Evolutionary conservation across 345 rosid species (phyloP).

Genomic region (Cochlearia excelsa): DNA sequence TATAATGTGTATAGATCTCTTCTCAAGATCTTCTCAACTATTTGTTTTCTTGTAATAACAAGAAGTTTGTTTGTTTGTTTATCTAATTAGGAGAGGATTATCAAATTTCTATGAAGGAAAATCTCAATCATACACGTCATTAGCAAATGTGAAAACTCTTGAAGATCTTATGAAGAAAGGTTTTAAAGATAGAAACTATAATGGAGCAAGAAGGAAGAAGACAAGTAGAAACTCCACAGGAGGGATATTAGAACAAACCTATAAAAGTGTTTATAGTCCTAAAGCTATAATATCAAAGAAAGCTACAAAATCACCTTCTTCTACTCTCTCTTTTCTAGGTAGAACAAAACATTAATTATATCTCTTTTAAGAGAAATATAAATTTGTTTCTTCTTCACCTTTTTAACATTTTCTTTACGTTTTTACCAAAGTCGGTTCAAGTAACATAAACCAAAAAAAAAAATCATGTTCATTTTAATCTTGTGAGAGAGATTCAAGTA

Average conservation of each 20-base stretch:
- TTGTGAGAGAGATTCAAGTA: slow-evolving; percentile 4
- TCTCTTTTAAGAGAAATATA: not conserved
- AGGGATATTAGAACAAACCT: slow-evolving; percentile 43
- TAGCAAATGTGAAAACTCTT: slow-evolving; percentile 52
- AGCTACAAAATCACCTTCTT: slow-evolving; percentile 38
- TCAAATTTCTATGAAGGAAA: slow-evolving; percentile 75
- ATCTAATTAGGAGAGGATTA: slow-evolving; percentile 52
- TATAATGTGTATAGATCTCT: slow-evolving; percentile 2
- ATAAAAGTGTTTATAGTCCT: slow-evolving; percentile 39
- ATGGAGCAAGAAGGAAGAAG: slow-evolving; percentile 24
- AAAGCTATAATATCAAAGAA: slow-evolving; percentile 61
- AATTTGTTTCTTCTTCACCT: slow-evolving; percentile 6
- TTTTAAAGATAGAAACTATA: slow-evolving; percentile 16
- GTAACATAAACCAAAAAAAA: slow-evolving; percentile 12
- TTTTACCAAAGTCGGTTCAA: slow-evolving; percentile 31
- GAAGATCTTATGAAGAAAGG: slow-evolving; percentile 63
- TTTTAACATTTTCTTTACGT: slow-evolving; percentile 15
- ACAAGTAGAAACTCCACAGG: slow-evolving; percentile 47
- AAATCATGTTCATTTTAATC: not conserved
- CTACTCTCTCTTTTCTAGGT: slow-evolving; percentile 41
- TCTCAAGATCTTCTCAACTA: not conserved
- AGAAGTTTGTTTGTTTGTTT: not conserved
- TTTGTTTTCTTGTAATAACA: slow-evolving; percentile 23
- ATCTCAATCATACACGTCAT: slow-evolving; percentile 74
- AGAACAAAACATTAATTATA: slow-evolving; percentile 36